Base-by-base conservation (phyloP, 2,329 filamentous ascomycete species). In the Juglanconis juglandina region DNA sequence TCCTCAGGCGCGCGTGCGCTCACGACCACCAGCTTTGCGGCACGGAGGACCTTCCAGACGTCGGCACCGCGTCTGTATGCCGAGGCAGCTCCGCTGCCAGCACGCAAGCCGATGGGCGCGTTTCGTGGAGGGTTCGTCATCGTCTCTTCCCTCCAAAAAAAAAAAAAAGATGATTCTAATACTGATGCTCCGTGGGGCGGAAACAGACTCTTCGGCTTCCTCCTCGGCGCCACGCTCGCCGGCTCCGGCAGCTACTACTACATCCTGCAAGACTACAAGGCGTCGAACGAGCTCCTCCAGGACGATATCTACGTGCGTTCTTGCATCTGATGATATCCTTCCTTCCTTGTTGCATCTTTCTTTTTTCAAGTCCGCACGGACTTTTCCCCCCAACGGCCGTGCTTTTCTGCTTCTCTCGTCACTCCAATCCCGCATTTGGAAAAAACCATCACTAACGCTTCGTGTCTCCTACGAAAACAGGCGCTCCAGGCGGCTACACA, bases 261-360 rank as follows among this genome's bases (percentile, higher is more conserved):
- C 75, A 85, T 96, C 66, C 79, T 98, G 68, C 87, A 94, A 73
- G 93, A 98, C 76, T 98, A 97, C 81, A 92, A 92, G 78, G 82
- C 92, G 48, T 91, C 92, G 68, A 98, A 97, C 79, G 91, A 96
- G 77, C 84, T 97, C 71, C 80, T 98, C 76, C 94, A 89, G 63
- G 92, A 96, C 77, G 94, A 98, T 77, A 96, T 98, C 74, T 94
- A 94, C 77, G 94, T 97, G 84, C 76, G 91, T 88, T 67, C 71
- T 67, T 76, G 70, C 72, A 74, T 76, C 66, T 77, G 69, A 75
- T 69, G 70, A 47, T 64, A 60, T 61, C 63, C 65, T 63, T 53
- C 56, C 50, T 50, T 68, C 51, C 53, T 60, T 64, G 55, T 61
- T 63, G 39, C 51, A 62, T 59, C 13, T 46, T 14, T 58, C 42